These are phyloP conservation scores for Fusarium sp. DNA, from an alignment of 2,329 filamentous ascomycete genomes.

Conservation along the genomic window DNA sequence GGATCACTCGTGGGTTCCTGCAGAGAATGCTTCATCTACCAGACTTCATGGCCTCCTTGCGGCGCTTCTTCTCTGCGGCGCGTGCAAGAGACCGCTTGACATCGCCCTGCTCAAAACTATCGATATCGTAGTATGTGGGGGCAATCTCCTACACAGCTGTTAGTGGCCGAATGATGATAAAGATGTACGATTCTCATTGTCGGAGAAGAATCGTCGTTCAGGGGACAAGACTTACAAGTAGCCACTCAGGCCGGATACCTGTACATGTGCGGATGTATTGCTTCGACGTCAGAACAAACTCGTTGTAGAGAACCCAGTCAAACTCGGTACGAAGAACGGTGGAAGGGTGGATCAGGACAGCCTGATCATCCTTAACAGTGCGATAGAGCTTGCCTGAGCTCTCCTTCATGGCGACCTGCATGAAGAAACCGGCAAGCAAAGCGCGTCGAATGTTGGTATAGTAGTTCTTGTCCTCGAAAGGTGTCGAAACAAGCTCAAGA, in stretches of 20 bases:
- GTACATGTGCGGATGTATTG: slow-evolving; percentile 98
- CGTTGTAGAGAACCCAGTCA: slow-evolving; percentile 98
- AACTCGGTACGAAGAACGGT: slow-evolving; percentile 89
- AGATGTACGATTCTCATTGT: not conserved
- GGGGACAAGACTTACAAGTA: slow-evolving; percentile 71
- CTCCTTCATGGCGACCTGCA: slow-evolving; percentile 98
- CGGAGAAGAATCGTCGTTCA: not conserved
- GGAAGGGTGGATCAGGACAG: slow-evolving; percentile 90
- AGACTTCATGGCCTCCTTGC: slow-evolving; percentile 68
- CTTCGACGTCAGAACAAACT: slow-evolving; percentile 97
- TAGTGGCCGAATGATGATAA: slow-evolving; percentile 16
- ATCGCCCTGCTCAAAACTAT: slow-evolving; percentile 85
- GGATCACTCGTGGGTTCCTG: slow-evolving; percentile 19
- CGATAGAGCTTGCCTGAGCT: slow-evolving; percentile 88
- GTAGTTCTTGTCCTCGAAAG: slow-evolving; percentile 96
- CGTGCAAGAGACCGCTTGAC: slow-evolving; percentile 75
- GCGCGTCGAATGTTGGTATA: slow-evolving; percentile 97
- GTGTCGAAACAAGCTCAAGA: slow-evolving; percentile 86
- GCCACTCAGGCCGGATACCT: slow-evolving; percentile 91
- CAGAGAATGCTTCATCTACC: slow-evolving; percentile 51
- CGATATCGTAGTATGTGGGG: slow-evolving; percentile 89
- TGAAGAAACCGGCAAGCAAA: slow-evolving; percentile 95
- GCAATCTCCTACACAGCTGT: slow-evolving; percentile 79
- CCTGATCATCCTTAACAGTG: slow-evolving; percentile 97
- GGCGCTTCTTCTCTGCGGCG: slow-evolving; percentile 68